Evolutionary conservation across 2,329 filamentous ascomycete species (phyloP).

Genomic region (Diplodia intermedia): DNA sequence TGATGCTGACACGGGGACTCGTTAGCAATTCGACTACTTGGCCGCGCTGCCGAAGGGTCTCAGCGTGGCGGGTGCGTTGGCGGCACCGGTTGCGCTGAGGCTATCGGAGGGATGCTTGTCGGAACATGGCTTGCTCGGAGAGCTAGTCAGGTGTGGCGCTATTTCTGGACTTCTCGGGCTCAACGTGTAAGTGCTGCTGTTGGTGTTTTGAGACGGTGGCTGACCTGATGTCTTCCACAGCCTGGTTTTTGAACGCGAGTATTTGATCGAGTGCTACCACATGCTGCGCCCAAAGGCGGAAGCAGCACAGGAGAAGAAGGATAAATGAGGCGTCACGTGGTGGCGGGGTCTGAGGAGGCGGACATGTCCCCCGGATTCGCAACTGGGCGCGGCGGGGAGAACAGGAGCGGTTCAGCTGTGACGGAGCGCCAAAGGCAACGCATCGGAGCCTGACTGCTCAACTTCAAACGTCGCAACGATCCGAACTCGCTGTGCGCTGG

Average conservation of each 20-base stretch:
- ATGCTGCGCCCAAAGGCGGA: slow-evolving; percentile 39
- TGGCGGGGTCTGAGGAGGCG: not conserved
- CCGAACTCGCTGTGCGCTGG: slow-evolving; percentile 22
- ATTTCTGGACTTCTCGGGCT: slow-evolving; percentile 47
- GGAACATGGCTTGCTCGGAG: slow-evolving; percentile 51
- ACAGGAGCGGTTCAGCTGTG: not conserved
- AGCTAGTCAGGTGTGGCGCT: slow-evolving; percentile 48
- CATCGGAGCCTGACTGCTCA: not conserved
- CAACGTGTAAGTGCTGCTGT: slow-evolving; percentile 45
- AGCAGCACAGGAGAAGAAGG: slow-evolving; percentile 23
- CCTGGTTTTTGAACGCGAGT: slow-evolving; percentile 43
- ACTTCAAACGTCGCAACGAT: slow-evolving; percentile 28
- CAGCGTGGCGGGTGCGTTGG: slow-evolving; percentile 47
- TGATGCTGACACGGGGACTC: not conserved
- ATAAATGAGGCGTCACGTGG: not conserved
- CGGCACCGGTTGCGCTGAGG: slow-evolving; percentile 48
- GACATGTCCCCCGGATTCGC: not conserved
- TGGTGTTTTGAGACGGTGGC: not conserved
- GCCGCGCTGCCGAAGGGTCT: slow-evolving; percentile 42
- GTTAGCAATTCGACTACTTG: slow-evolving; percentile 38
- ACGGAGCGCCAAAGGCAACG: not conserved
- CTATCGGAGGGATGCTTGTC: slow-evolving; percentile 40
- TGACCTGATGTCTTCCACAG: slow-evolving; percentile 12
- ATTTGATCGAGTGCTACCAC: slow-evolving; percentile 45
- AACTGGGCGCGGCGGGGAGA: not conserved